phyloP scores from a whole-genome alignment of 495 filamentous ascomycete species.

The Neurospora africana region DNA sequence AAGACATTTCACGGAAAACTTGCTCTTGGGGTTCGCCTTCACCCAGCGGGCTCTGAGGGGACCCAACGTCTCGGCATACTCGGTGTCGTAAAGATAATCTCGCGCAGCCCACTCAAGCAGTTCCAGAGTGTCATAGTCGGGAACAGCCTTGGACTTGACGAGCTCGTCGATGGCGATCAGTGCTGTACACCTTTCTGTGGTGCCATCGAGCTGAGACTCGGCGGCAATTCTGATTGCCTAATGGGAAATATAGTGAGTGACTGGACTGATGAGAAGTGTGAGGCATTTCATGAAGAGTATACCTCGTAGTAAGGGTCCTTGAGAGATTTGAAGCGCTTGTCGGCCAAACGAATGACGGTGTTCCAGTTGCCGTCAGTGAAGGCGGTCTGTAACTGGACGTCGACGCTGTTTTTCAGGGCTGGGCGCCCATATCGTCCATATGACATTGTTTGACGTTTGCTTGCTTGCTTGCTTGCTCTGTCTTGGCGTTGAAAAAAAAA shows the following conservation, averaged over 20 bases:
- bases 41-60: slow-evolving; percentile 30
- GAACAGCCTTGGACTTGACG: slow-evolving; percentile 24
- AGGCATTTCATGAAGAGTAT: not conserved
- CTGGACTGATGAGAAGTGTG: not conserved
- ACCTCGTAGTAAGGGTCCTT: slow-evolving; percentile 40
- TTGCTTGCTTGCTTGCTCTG: not conserved
- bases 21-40: slow-evolving; percentile 33
- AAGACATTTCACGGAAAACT: slow-evolving; percentile 25
- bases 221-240: slow-evolving; percentile 36
- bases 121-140: slow-evolving; percentile 32
- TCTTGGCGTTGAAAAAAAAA: not conserved
- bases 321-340: slow-evolving; percentile 27
- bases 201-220: slow-evolving; percentile 33
- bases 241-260: slow-evolving; percentile 4
- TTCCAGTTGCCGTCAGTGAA: slow-evolving; percentile 35
- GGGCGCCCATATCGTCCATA: slow-evolving; percentile 17
- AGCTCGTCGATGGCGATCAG: slow-evolving; percentile 27
- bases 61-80: slow-evolving; percentile 32
- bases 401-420: slow-evolving; percentile 27
- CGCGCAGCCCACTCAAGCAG: slow-evolving; percentile 31
- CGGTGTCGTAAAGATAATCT: slow-evolving; percentile 18
- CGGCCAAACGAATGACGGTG: slow-evolving; percentile 29
- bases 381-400: slow-evolving; percentile 27
- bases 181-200: slow-evolving; percentile 21
- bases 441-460: slow-evolving; percentile 9